These are phyloP conservation scores for Globisporangium cederbergense DNA, from an alignment of 352 stramenopile species.

Conservation along the genomic window DNA sequence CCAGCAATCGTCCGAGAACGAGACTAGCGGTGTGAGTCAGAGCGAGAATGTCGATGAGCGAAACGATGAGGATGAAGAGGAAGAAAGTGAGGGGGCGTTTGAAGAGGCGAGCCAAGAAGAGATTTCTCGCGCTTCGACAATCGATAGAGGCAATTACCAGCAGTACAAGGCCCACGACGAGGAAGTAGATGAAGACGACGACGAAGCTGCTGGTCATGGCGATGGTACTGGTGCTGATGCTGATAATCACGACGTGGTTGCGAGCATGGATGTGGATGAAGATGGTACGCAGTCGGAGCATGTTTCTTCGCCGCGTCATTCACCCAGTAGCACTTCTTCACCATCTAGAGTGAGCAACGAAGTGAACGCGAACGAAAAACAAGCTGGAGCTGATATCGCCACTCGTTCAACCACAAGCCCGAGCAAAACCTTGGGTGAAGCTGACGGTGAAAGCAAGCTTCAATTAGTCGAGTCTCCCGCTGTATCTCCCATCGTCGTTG, in stretches of 20 bases:
- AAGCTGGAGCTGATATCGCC: neutral
- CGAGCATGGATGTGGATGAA: neutral
- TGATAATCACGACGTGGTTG: conserved; percentile 1
- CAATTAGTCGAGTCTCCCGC: neutral
- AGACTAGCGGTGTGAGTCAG: conserved; percentile 10
- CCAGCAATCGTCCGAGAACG: neutral
- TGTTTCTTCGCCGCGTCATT: neutral
- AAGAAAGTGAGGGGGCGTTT: conserved; percentile 19
- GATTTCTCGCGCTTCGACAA: conserved; percentile 29
- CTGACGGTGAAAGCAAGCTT: neutral
- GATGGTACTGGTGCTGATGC: neutral
- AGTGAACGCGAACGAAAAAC: too few species aligned
- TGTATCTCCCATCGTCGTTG: neutral
- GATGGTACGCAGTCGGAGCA: neutral
- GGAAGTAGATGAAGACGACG: conserved; percentile 20
- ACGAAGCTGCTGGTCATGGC: conserved; percentile 11
- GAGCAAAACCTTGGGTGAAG: neutral
- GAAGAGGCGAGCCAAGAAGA: conserved; percentile 17
- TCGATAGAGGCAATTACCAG: conserved; percentile 48
- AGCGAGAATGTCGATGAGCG: conserved; percentile 14
- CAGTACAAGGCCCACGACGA: conserved; percentile 34
- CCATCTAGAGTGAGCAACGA: neutral
- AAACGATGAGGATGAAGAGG: conserved; percentile 17
- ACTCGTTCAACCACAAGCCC: neutral
- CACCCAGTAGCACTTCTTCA: neutral